Conservation (phyloP, 306 rosid genomes). For the Rosa chinensis region DNA sequence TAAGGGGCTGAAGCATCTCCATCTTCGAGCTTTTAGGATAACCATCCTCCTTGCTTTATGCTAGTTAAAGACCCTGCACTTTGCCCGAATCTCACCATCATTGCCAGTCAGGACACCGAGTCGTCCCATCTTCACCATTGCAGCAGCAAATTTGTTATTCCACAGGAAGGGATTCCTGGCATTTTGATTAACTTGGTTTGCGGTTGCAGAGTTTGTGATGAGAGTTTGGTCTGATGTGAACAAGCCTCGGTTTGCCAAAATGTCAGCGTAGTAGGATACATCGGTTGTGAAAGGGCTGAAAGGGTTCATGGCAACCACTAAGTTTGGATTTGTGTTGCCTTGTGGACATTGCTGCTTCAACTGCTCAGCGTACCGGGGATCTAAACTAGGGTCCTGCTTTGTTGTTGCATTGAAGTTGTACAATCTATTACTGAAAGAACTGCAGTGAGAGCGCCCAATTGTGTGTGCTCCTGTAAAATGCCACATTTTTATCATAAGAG, state of each 20-base stretch:
- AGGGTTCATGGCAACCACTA: conserved; percentile 65
- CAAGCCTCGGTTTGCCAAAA: conserved; percentile 50
- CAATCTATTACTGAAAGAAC: conserved; percentile 50
- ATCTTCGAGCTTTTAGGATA: neutral
- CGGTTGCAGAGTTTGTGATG: conserved; percentile 39
- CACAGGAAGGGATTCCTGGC: conserved; percentile 44
- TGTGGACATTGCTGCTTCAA: conserved; percentile 63
- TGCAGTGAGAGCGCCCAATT: conserved; percentile 69
- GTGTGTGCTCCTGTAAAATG: conserved; percentile 64
- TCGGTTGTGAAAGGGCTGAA: conserved; percentile 44
- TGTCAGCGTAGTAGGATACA: conserved; percentile 39
- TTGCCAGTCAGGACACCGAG: conserved; percentile 49
- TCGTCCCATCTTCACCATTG: conserved; percentile 74
- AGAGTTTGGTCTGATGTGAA: conserved; percentile 73
- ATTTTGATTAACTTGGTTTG: conserved; percentile 45
- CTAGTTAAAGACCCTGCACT: conserved; percentile 51
- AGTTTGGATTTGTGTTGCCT: conserved; percentile 44
- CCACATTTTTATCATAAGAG: neutral
- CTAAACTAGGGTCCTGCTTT: conserved; percentile 62
- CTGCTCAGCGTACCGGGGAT: conserved; percentile 40
- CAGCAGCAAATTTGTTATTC: conserved; percentile 49
- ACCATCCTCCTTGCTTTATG: neutral
- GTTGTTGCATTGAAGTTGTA: conserved; percentile 61
- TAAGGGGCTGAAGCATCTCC: too few relatives aligned
- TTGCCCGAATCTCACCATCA: conserved; percentile 58